Conservation (phyloP, 83 land plant species). For the Picea engelmannii region DNA sequence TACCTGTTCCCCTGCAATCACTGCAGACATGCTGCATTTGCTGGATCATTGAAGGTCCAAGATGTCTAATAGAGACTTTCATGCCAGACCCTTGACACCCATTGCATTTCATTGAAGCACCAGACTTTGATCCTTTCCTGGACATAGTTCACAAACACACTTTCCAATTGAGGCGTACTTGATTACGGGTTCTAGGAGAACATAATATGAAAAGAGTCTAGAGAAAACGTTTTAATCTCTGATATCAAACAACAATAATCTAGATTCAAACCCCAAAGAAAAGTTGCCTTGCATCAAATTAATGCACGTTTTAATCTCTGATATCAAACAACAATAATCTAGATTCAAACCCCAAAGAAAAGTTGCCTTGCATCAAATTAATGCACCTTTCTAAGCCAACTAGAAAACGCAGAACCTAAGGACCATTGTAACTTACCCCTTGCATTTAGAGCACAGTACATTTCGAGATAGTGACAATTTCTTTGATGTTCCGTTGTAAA, state of each 20-base stretch:
- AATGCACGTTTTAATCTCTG: background rate
- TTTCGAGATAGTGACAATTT: slow-evolving; percentile 66
- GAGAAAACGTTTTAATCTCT: too few species aligned
- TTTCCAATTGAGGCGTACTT: background rate
- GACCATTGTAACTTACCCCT: slow-evolving; percentile 39
- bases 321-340: background rate
- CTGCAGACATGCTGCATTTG: slow-evolving; percentile 87
- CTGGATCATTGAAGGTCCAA: slow-evolving; percentile 85
- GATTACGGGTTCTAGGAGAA: background rate
- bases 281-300: background rate
- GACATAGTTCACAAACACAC: background rate
- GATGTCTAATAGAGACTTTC: slow-evolving; percentile 75
- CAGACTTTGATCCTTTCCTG: slow-evolving; percentile 85
- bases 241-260: background rate
- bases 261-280: background rate
- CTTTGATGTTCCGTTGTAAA: slow-evolving; percentile 68
- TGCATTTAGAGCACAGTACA: slow-evolving; percentile 62
- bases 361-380: background rate
- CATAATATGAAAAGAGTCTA: too few species aligned
- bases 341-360: background rate
- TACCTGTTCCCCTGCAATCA: slow-evolving; percentile 70
- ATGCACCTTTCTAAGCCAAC: background rate
- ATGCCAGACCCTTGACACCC: slow-evolving; percentile 82
- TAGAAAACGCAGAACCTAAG: background rate
- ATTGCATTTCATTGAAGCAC: slow-evolving; percentile 68